Evolutionary conservation across 202 grass and related monocot species (phyloP), one percentile per base, ranked within the genome.

Genomic region (Setaria viridis): DNA sequence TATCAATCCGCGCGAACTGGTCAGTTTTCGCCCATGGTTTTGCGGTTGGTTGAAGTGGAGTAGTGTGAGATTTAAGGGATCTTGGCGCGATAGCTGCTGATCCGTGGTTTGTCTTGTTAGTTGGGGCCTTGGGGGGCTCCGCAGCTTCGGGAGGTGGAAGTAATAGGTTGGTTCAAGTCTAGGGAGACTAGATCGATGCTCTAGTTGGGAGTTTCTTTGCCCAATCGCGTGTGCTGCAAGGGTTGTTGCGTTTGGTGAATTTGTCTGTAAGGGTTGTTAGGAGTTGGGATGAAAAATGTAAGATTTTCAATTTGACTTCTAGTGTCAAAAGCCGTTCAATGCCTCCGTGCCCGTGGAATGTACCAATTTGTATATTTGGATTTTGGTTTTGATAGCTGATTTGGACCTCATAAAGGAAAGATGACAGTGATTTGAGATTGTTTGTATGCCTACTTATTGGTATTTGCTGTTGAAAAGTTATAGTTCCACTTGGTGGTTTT

Each of bases 61-160:
- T 53, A 68, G 16, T 33, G 62, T 45, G 67, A 35, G 51, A 62
- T 88, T 62, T 6, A 8, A 42, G 39, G 77, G 56, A 82, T 66
- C 46, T 71, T 25, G 54, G 78, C 8, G 68, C 71, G 56, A 20
- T 71, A 82, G 72, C 62, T 32, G 16, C 29, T 76, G 37, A 92
- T 87, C 50, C 63, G 19, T 55, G 67, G 14, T 29, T 92, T 35
- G 63, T 45, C 51, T 74, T 34, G 60, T 78, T 62, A 62, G 65
- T 10, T 70, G 53, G 43, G 78, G 42, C 34, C 41, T 7, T 42
- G 45, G 47, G 54, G 58, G n/a, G 21, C 35, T 81, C 20, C 51
- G 62, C 68, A 84, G 19, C 43, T 72, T 67, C 34, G 20, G 80
- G 14, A 37, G 55, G 37, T 57, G 25, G 37, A 30, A 46, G 14